These are phyloP conservation scores for Ceratocystis colombiana DNA, from an alignment of 2,329 filamentous ascomycete genomes.

Conservation along the genomic window DNA sequence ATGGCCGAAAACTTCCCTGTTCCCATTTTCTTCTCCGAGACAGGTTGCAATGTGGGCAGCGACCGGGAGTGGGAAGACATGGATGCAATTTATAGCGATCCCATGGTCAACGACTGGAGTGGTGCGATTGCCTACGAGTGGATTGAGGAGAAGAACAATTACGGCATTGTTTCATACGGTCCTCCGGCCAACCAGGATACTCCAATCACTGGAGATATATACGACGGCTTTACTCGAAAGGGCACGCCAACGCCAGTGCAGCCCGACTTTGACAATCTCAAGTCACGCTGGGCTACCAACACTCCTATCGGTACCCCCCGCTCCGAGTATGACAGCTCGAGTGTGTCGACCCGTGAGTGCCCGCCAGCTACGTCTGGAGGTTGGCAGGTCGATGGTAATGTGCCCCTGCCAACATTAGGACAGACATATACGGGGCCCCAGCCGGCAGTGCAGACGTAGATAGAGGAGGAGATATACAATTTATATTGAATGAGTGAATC, in stretches of 20 bases:
- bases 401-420: slow-evolving; percentile 59
- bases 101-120: slow-evolving; percentile 62
- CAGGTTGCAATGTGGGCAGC: slow-evolving; percentile 59
- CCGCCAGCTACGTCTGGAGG: slow-evolving; percentile 56
- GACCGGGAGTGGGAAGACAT: slow-evolving; percentile 62
- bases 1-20: slow-evolving; percentile 62
- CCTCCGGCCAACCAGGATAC: slow-evolving; percentile 43
- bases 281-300: slow-evolving; percentile 63
- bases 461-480: background rate
- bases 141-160: slow-evolving; percentile 75
- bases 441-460: background rate
- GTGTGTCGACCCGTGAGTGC: slow-evolving; percentile 55
- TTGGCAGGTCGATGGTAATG: slow-evolving; percentile 64
- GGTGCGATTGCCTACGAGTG: slow-evolving; percentile 83
- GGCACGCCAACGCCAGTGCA: slow-evolving; percentile 63
- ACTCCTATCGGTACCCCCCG: slow-evolving; percentile 58
- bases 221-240: slow-evolving; percentile 57
- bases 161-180: slow-evolving; percentile 71
- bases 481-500: background rate
- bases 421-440: slow-evolving; percentile 35
- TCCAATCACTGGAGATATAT: slow-evolving; percentile 38
- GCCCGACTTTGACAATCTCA: slow-evolving; percentile 71
- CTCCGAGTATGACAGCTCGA: slow-evolving; percentile 53
- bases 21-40: slow-evolving; percentile 86
- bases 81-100: slow-evolving; percentile 59